A percentile compares a stretch with the other conserved stretches of the same genome.
Conservation (phyloP, 2,329 filamentous ascomycete species). For the Coniochaeta sp. region DNA sequence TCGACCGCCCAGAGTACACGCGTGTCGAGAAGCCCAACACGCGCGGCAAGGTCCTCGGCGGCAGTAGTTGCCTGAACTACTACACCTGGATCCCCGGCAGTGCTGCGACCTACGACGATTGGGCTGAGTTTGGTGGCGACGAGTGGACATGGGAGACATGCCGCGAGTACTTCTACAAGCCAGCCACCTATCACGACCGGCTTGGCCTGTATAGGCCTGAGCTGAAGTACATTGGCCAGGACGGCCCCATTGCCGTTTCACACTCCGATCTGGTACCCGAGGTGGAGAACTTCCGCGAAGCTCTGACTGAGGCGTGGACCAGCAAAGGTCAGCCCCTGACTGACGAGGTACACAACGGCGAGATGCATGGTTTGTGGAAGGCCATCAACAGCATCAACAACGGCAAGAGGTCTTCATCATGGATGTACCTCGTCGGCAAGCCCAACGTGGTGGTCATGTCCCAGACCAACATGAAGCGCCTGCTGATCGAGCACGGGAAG, state of each 20-base stretch:
- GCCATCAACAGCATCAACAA: conserved; percentile 51
- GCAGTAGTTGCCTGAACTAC: conserved; percentile 53
- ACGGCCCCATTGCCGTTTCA: conserved; percentile 45
- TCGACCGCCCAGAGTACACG: conserved; percentile 51
- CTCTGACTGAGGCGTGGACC: conserved; percentile 43
- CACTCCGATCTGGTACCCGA: conserved; percentile 48
- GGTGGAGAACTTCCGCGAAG: conserved; percentile 41
- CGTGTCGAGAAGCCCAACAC: conserved; percentile 59
- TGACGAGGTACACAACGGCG: conserved; percentile 49
- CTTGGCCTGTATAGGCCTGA: conserved; percentile 33
- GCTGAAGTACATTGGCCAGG: conserved; percentile 41
- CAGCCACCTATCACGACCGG: conserved; percentile 52
- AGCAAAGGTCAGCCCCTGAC: conserved; percentile 42
- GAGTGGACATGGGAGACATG: conserved; percentile 52
- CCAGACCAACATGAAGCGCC: conserved; percentile 40
- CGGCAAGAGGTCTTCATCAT: conserved; percentile 45
- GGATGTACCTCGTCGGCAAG: conserved; percentile 43
- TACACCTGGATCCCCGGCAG: conserved; percentile 57
- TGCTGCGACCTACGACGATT: conserved; percentile 55
- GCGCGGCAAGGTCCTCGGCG: conserved; percentile 51
- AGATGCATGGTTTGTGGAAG: conserved; percentile 45
- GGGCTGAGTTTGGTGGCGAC: conserved; percentile 67
- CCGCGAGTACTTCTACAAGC: conserved; percentile 46
- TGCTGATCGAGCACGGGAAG: conserved; percentile 38
- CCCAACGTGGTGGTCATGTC: conserved; percentile 46